These are phyloP conservation scores for Phialophora chinensis DNA, from an alignment of 2,329 filamentous ascomycete genomes.

Conservation along the genomic window DNA sequence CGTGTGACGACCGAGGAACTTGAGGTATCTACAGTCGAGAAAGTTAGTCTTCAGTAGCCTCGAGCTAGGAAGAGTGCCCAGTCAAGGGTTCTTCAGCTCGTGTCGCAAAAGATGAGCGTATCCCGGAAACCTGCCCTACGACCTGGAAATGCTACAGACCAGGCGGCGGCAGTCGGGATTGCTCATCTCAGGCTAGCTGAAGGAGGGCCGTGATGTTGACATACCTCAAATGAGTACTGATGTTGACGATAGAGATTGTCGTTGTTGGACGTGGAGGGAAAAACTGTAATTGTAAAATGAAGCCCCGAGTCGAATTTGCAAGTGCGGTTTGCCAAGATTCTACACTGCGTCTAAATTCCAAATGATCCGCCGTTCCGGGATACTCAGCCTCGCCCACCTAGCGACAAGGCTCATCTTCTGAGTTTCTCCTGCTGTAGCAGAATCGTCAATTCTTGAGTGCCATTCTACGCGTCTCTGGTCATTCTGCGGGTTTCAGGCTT, in stretches of 20 bases:
- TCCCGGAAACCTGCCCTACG: constrained; percentile 23
- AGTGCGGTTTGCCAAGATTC: constrained; percentile 18
- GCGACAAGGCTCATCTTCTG: not conserved
- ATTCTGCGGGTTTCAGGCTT: not conserved
- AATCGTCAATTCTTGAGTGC: not conserved
- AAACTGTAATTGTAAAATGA: not conserved
- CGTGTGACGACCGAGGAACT: constrained; percentile 49
- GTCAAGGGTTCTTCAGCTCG: constrained; percentile 73
- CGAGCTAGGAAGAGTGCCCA: constrained; percentile 72
- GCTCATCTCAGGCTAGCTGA: constrained; percentile 41
- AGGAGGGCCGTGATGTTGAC: constrained; percentile 34
- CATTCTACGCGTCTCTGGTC: not conserved
- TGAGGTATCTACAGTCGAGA: constrained; percentile 62
- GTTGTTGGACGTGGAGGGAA: constrained; percentile 18
- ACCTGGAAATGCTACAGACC: constrained; percentile 35
- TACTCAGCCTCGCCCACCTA: not conserved
- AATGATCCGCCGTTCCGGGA: too few species aligned
- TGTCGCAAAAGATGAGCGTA: constrained; percentile 47
- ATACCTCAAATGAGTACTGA: constrained; percentile 35
- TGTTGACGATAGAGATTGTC: constrained; percentile 30
- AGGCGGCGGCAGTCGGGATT: constrained; percentile 28
- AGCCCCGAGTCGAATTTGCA: constrained; percentile 2
- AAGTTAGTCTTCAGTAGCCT: constrained; percentile 69
- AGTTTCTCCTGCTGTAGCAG: not conserved
- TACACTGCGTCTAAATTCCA: not conserved